Evolutionary conservation across 1,139 yeast genomes (phyloP).

Genomic region (Blastobotrys apis): DNA sequence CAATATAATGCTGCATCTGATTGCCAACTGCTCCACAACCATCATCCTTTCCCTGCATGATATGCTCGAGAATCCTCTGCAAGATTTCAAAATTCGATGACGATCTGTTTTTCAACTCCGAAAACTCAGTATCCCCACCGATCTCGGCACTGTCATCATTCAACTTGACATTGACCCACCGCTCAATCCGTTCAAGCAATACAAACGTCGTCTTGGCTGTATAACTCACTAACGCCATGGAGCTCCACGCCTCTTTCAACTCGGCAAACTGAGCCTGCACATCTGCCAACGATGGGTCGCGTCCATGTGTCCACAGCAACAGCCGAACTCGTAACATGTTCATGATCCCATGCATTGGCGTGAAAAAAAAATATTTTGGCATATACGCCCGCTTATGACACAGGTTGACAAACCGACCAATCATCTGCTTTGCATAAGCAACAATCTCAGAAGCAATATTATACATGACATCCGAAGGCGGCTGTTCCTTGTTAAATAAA

Average conservation of each 20-base stretch:
- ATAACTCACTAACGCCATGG: not conserved
- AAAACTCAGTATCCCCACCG: not conserved
- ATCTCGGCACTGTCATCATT: not conserved
- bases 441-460: slow-evolving; percentile 1
- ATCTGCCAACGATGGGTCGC: slow-evolving; percentile 17
- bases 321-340: slow-evolving; percentile 21
- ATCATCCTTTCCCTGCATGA: not conserved
- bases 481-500: slow-evolving; percentile 23
- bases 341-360: slow-evolving; percentile 55
- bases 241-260: slow-evolving; percentile 18
- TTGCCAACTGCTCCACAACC: not conserved
- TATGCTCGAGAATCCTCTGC: not conserved
- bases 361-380: slow-evolving; percentile 52
- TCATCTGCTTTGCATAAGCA: slow-evolving; percentile 20
- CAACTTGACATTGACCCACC: slow-evolving; percentile 4
- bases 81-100: not conserved
- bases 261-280: slow-evolving; percentile 16
- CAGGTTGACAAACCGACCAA: slow-evolving; percentile 43
- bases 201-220: not conserved
- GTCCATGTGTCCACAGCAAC: slow-evolving; percentile 19
- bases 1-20: too few relatives aligned
- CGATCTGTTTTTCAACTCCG: not conserved
- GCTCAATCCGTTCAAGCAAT: slow-evolving; percentile 1
- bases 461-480: slow-evolving; percentile 36
- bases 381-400: slow-evolving; percentile 41